Base-by-base conservation (phyloP, 495 filamentous ascomycete genomes). In the Trypethelium eluteriae region DNA sequence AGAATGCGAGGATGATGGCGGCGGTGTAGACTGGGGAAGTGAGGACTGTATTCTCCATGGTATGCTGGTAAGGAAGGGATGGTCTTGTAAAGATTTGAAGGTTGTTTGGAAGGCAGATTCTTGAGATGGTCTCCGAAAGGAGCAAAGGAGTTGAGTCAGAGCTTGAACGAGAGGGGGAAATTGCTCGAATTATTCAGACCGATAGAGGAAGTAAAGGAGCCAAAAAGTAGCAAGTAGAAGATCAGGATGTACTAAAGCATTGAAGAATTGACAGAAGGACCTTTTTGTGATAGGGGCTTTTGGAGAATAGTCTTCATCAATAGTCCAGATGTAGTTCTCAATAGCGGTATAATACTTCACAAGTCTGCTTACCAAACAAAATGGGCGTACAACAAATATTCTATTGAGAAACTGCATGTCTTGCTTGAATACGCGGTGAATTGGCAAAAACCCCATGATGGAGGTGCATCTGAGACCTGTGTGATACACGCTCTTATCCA, bases 1-100 rank as follows among this genome's bases (percentile, higher is more conserved):
- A 75, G 14, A 84, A 47, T 2, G 77, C 69, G 32, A 79, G 69
- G 46, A 75, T 4, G 65, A 78, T 67, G 16, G 72, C 75, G 3
- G 67, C 4, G 11, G 70, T 12, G 56, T 70, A 71, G 7, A 69
- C 47, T 2, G 35, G 39, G 62, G 25, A 25, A 39, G 25, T 66
- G 16, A 39, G 14, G 2, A 25, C 53, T 38, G 47, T n/a, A 49
- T n/a, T 32, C 16, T 44, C 46, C 32, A 53, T 65, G 63, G 16
- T 38, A 18, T 49, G 5, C 38, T 34, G 38, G 18, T 7, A 59
- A 25, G 25, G 25, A 25, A 25, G 25, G 25, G 25, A 25, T 25
- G 25, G 16, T 38, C 35, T 25, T 38, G 18, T 62, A 41, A 4
- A 18, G 32, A 16, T 25, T 18, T n/a, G 62, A 47, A n/a, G 41